Base-by-base conservation (phyloP, 352 stramenopile species). In the Globisporangium polare region DNA sequence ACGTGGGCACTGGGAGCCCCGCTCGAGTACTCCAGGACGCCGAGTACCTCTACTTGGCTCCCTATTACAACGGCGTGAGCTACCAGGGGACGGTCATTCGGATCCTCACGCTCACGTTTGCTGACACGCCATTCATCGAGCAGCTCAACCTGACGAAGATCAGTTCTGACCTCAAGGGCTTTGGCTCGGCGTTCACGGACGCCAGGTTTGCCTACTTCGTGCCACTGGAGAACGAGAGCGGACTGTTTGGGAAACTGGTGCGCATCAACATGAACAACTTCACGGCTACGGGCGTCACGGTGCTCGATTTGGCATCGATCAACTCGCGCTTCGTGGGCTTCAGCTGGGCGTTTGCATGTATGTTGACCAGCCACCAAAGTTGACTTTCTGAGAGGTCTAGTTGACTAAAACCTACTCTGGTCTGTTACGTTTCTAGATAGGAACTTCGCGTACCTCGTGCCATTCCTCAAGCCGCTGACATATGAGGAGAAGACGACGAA, bases 41-140 rank as follows among this genome's bases (percentile, higher is more conserved):
- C 18, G 84, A 94, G 55, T 90, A 88, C 55, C 57, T 94, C 43
- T 89, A 94, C 52, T 60, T 94, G 26, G 60, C 78, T 8, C 84
- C 80, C n/a, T 88, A 68, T 50, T 89, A 73, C 61, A 94, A 91
- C 47, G 80, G 78, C 18, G 63, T 52, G 12, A 57, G 22, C 6
- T 89, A 88, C 60, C 49, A 73, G 0, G 84, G 82, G 6, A 75
- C 72, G 1, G 22, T 94, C 18, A 57, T 89, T 26, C 80, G 82
- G n/a, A 66, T 89, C 8, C 63, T 84, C 52, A 37, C 35, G 50
- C 65, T 68, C 12, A 88, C 84, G 0, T 94, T 92, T 62, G 71
- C 68, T 0, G 37, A 62, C 2, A 61, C 47, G 7, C 81, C 83
- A 9, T 66, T 86, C 27, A 77, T 90, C 20, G 57, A 90, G 51